These are phyloP conservation scores for Neonectria coccinea DNA, from an alignment of 2,329 filamentous ascomycete species.

Conservation along the genomic window DNA sequence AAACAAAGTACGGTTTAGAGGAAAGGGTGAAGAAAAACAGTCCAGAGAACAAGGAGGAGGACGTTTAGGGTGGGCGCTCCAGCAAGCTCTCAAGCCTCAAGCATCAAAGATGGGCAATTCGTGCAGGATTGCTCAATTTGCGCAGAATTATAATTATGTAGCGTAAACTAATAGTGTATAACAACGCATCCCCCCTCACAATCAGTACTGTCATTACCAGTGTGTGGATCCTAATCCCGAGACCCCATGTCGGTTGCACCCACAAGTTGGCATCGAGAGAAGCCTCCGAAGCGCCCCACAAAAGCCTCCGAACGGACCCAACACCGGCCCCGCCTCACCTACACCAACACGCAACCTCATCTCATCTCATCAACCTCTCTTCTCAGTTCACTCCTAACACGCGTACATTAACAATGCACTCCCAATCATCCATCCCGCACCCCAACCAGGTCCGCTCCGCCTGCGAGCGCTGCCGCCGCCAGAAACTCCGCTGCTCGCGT, in stretches of 20 bases:
- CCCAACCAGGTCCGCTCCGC: conserved; percentile 50
- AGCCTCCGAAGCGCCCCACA: conserved; percentile 36
- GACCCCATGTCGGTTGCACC: not conserved
- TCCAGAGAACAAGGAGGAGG: not conserved
- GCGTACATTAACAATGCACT: conserved; percentile 26
- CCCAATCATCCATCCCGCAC: conserved; percentile 36
- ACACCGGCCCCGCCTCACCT: not conserved
- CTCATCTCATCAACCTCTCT: not conserved
- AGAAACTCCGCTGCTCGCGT: conserved; percentile 50
- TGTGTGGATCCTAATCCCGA: conserved; percentile 10
- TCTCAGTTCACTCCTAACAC: not conserved
- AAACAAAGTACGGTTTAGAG: conserved; percentile 47
- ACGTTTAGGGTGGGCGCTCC: not conserved
- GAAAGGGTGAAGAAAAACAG: conserved; percentile 1
- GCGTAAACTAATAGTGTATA: not conserved
- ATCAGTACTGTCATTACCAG: not conserved
- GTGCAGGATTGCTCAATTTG: not conserved
- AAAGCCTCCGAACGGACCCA: conserved; percentile 37
- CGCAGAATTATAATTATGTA: not conserved
- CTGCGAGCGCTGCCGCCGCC: conserved; percentile 49
- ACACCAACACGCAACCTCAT: not conserved
- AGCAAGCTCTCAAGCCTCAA: not conserved
- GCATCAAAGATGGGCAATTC: not conserved
- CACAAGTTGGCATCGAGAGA: conserved; percentile 18
- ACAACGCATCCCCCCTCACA: not conserved